phyloP scores from a whole-genome alignment of 495 filamentous ascomycete genomes.

The Apodospora peruviana region DNA sequence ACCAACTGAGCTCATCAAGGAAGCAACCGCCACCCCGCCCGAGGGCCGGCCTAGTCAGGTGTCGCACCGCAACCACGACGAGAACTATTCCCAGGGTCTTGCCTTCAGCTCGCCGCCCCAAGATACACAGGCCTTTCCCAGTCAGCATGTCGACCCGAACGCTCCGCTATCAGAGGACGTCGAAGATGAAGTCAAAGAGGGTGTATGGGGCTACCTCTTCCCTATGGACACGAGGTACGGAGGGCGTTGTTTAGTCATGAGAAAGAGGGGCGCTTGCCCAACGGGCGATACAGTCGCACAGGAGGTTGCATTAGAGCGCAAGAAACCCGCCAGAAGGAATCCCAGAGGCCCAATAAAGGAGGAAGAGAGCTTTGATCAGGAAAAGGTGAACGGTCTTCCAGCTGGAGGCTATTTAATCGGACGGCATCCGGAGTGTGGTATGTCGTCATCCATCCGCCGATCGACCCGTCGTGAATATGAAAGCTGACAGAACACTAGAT shows the following conservation, averaged over 20 bases:
- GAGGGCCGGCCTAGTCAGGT: conserved; percentile 55
- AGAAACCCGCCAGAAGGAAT: conserved; percentile 28
- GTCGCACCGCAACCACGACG: conserved; percentile 34
- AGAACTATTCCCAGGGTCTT: conserved; percentile 40
- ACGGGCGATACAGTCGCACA: conserved; percentile 34
- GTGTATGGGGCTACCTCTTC: conserved; percentile 93
- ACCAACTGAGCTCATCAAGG: conserved; percentile 53
- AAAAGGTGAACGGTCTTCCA: conserved; percentile 50
- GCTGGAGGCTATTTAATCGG: conserved; percentile 89
- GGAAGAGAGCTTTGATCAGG: conserved; percentile 54
- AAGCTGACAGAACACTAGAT: no score
- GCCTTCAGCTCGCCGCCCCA: conserved; percentile 50
- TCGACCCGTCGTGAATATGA: no score
- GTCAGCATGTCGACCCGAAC: conserved; percentile 74
- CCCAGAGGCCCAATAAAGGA: conserved; percentile 40
- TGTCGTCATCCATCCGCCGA: conserved; percentile 22
- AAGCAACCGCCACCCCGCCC: conserved; percentile 67
- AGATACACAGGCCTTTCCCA: conserved; percentile 60
- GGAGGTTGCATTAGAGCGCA: conserved; percentile 10
- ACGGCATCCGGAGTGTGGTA: conserved; percentile 91
- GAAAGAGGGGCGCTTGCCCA: conserved; percentile 60
- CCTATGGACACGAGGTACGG: conserved; percentile 66
- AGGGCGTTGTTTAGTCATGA: conserved; percentile 64
- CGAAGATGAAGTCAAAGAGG: conserved; percentile 79
- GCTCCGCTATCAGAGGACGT: conserved; percentile 74